Percentiles rank a stretch among this genome's conserved stretches.
These are phyloP conservation scores for Aureobasidium subglaciale DNA, from an alignment of 2,329 filamentous ascomycete species.

Conservation along the genomic window DNA sequence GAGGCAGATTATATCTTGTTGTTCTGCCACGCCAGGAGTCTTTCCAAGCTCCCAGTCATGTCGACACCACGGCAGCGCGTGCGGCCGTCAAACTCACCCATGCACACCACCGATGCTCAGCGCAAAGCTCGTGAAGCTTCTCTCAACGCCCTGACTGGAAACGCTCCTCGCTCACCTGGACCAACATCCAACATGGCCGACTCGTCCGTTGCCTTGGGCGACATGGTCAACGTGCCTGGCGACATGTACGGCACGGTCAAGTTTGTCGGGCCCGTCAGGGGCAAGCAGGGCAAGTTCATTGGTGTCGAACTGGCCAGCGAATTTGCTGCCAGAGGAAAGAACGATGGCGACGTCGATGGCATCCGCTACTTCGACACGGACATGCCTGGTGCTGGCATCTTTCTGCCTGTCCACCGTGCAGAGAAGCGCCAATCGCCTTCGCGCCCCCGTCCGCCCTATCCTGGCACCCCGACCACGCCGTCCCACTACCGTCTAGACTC, in stretches of 20 bases:
- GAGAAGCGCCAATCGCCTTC: conserved; percentile 56
- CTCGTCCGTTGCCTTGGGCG: conserved; percentile 63
- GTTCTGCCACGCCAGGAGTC: not conserved
- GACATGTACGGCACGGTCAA: conserved; percentile 86
- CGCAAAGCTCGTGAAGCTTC: conserved; percentile 68
- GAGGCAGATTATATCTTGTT: not conserved
- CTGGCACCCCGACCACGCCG: conserved; percentile 63
- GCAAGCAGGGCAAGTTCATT: conserved; percentile 85
- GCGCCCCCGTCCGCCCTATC: conserved; percentile 47
- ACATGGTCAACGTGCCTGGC: conserved; percentile 83
- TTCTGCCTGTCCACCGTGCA: conserved; percentile 79
- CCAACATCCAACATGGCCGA: conserved; percentile 35
- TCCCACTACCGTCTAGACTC: conserved; percentile 40
- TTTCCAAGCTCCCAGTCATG: not conserved
- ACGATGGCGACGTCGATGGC: conserved; percentile 88
- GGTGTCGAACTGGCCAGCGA: conserved; percentile 82
- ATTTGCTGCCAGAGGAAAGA: conserved; percentile 80
- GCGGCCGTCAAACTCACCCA: conserved; percentile 25
- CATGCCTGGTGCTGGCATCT: conserved; percentile 79
- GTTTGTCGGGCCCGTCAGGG: conserved; percentile 78
- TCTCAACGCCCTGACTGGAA: conserved; percentile 58
- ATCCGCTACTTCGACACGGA: conserved; percentile 73
- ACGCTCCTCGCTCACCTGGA: conserved; percentile 22
- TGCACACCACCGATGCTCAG: conserved; percentile 43
- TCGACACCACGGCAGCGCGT: conserved; percentile 7